Base-by-base conservation (phyloP, 345 rosid genomes). In the Camelina sativa region DNA sequence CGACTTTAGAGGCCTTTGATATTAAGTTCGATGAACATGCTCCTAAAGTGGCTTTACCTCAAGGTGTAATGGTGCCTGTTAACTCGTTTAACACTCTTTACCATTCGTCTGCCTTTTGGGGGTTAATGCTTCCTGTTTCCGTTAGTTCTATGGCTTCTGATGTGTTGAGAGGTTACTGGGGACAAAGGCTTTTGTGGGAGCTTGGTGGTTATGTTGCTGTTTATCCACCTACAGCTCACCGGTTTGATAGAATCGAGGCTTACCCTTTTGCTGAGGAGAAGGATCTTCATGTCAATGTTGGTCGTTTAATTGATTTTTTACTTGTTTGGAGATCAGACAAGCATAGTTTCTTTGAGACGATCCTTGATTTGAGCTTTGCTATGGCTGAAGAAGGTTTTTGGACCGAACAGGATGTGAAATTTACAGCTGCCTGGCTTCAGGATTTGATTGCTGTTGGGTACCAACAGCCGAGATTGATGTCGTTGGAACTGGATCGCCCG, bases 341-440 rank as follows among this genome's bases (percentile, higher is more conserved):
- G 82, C 97, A 96, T 80, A 80, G 89, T 73, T 74, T 92, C 82
- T 92, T 96, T 72, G 96, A 96, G 74, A 96, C 88, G 76, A 78
- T 92, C 67, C 74, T 92, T 77, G 97, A 96, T 66, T 79, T 96
- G 80, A 96, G 99, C 79, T 90, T 79, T 76, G 89, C 83, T 65
- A 92, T 96, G 96, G 96, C 89, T 37, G 98, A 96, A 80, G 98
- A 91, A 69, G 94, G 95, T 47, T 96, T 92, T 82, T 96, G 99
- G 99, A 86, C 87, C 0, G 96, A 92, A 59, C 89, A 85, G 81
- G 98, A 96, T 65, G 70, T 91, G 68, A 92, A 82, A 67, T 92
- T 96, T 50, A 90, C 99, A 61, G 94, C 93, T 65, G 92, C 96
- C 76, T 96, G 99, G 99, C 94, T 96, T 73, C 94, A 96, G 77